Base-by-base conservation (phyloP, 2,329 filamentous ascomycete species). In the Alternaria rosae region DNA sequence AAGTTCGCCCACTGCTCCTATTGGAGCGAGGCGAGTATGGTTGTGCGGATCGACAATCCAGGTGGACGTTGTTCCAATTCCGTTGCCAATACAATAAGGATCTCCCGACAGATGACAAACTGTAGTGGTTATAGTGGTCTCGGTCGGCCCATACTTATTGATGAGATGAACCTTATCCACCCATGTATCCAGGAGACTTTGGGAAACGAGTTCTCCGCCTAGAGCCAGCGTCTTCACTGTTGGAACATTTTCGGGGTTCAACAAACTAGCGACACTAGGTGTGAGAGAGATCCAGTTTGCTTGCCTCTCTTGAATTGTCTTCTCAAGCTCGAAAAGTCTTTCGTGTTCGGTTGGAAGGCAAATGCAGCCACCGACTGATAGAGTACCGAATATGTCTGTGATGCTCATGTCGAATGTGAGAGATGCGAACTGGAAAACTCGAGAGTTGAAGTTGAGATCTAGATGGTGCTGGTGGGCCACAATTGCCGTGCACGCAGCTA, bases 291-390 rank as follows among this genome's bases (percentile, higher is more conserved):
- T 26, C 35, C 45, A 57, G 26, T 57, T 57, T 3, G 45, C n/a
- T 11, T 20, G 11, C 32, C n/a, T 28, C 4, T 7, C 8, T 11
- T 50, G 26, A 17, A 55, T 50, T 8, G 25, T 35, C 8, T 30
- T 28, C 4, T 17, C 13, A 26, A 57, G 20, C 12, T 41, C 38
- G 5, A 28, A 32, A 15, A 26, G 23, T 17, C 54, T 15, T 10
- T 57, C 54, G 6, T 43, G 23, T 44, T 55, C 53, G 1, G 55
- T 58, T 9, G 61, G 55, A 0, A 65, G 13, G 5, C 42, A 42
- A 5, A 81, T 80, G 26, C 89, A 85, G 0, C 81, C 83, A 2
- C 88, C 88, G 17, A 83, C 78, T 8, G 85, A 80, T 4, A 90
- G 77, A 0, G 86, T 84, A 1, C 85, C 84, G 59, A 88, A 82